Conservation (phyloP, 768 basidiomycete genomes). For the Russula earlei region DNA sequence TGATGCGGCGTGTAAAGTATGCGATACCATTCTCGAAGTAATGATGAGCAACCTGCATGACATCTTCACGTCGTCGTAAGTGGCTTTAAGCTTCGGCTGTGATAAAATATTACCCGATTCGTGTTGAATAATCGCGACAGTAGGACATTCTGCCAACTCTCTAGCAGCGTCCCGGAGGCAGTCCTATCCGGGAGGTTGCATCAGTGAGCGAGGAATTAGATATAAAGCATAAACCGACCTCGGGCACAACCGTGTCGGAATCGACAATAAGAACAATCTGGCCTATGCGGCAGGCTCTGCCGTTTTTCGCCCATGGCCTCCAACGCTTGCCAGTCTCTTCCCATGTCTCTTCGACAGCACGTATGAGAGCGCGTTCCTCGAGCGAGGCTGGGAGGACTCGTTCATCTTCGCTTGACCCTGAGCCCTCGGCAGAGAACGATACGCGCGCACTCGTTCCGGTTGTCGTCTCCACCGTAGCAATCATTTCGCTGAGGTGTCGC, state of each 20-base stretch:
- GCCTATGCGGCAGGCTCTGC: conserved; percentile 35
- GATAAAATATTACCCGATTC: conserved; percentile 29
- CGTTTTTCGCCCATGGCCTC: conserved; percentile 29
- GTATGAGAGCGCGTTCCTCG: conserved; percentile 41
- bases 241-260: conserved; percentile 42
- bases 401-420: conserved; percentile 19
- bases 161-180: conserved; percentile 44
- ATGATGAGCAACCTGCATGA: conserved; percentile 48
- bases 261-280: conserved; percentile 42
- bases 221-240: conserved; percentile 19
- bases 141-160: conserved; percentile 40
- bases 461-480: neutral
- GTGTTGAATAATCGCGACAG: conserved; percentile 44
- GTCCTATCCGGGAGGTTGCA: conserved; percentile 25
- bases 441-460: conserved; percentile 19
- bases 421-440: conserved; percentile 23
- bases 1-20: conserved; percentile 43
- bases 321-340: conserved; percentile 27
- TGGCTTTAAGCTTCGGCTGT: conserved; percentile 1
- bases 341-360: conserved; percentile 45
- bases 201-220: conserved; percentile 3
- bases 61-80: conserved; percentile 30
- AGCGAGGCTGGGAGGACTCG: conserved; percentile 29
- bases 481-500: conserved; percentile 28
- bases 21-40: conserved; percentile 41